These are phyloP conservation scores for Cordyceps fumosorosea DNA, from an alignment of 2,329 filamentous ascomycete species.

Conservation along the genomic window DNA sequence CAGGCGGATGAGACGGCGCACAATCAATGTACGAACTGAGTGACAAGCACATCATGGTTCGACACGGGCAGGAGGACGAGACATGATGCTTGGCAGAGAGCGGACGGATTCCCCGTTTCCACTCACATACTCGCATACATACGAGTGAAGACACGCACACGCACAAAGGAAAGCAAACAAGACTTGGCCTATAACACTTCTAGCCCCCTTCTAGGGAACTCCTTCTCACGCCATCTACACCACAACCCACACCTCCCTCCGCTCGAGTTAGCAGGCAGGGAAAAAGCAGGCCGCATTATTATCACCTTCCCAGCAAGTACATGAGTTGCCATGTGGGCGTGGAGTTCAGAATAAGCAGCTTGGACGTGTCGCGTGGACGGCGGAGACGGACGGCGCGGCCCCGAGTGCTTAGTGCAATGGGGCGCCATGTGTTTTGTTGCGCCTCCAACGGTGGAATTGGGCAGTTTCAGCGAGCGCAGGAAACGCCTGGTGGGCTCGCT, in stretches of 20 bases:
- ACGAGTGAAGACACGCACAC: neutral
- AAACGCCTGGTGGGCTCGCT: neutral
- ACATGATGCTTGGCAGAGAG: too few species aligned
- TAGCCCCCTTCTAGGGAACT: neutral
- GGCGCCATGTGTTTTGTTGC: constrained; percentile 1
- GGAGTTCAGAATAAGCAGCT: neutral
- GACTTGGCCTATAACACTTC: neutral
- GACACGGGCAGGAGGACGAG: neutral
- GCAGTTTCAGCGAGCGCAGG: neutral
- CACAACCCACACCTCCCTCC: neutral
- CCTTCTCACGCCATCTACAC: neutral
- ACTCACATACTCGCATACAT: neutral
- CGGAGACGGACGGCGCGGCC: constrained; percentile 2
- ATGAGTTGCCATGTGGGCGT: neutral
- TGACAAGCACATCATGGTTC: neutral
- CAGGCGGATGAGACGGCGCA: neutral
- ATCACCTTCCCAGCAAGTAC: neutral
- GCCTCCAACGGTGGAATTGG: neutral
- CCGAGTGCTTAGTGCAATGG: neutral
- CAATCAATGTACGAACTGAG: neutral
- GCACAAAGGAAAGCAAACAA: neutral
- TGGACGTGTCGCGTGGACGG: neutral
- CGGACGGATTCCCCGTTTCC: neutral
- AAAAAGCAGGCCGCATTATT: neutral
- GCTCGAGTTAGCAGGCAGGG: neutral